A percentile compares a stretch with the other conserved stretches of the same genome.
Evolutionary conservation across 2,329 filamentous ascomycete genomes (phyloP).

Genomic region (Fusarium phyllophilum): DNA sequence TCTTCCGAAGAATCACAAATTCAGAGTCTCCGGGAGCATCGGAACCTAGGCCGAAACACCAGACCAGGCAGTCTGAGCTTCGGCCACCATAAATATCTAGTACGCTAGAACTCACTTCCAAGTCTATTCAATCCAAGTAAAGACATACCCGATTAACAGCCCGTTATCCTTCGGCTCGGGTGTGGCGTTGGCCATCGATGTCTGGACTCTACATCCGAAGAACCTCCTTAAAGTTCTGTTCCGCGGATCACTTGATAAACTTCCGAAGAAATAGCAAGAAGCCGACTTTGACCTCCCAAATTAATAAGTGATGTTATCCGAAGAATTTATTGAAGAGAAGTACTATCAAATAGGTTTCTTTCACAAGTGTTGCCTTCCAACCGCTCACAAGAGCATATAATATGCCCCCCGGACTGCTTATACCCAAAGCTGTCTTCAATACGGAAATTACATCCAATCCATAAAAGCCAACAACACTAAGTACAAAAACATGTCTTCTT

Average conservation of each 20-base stretch:
- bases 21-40: accelerated
- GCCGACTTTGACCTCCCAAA: neutral
- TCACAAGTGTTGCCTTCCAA: neutral
- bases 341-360: neutral
- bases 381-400: neutral
- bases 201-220: neutral
- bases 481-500: neutral
- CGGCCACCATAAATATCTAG: accelerated
- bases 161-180: neutral
- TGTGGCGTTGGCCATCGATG: too few relatives aligned
- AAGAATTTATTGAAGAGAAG: accelerated
- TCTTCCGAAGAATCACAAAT: neutral
- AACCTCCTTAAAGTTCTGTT: neutral
- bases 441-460: neutral
- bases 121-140: neutral
- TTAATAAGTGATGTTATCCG: accelerated
- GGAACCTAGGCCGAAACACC: neutral
- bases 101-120: neutral
- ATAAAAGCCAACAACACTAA: neutral
- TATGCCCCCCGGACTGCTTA: neutral
- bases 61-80: too few relatives aligned
- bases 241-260: neutral
- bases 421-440: neutral
- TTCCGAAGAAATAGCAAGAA: neutral
- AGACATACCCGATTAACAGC: neutral